These are phyloP conservation scores for Aspergillus amoenus DNA, from an alignment of 2,329 filamentous ascomycete species.

Conservation along the genomic window DNA sequence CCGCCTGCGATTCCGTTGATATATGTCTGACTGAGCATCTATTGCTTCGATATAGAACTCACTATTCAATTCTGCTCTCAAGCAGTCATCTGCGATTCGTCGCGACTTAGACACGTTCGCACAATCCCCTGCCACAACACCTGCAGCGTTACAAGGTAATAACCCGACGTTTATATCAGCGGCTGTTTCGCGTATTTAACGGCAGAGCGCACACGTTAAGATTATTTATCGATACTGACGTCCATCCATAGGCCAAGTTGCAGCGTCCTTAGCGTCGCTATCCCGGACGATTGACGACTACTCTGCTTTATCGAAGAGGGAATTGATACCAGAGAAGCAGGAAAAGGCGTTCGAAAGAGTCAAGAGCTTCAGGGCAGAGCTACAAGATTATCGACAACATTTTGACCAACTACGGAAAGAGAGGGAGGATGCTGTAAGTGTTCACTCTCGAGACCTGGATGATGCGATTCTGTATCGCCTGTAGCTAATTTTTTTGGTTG, in stretches of 20 bases:
- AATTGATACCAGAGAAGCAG: slow-evolving; percentile 87
- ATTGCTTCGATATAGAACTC: slow-evolving; percentile 60
- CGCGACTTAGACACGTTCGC: slow-evolving; percentile 72
- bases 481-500: not conserved
- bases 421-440: slow-evolving; percentile 67
- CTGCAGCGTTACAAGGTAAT: slow-evolving; percentile 61
- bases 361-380: slow-evolving; percentile 79
- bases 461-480: not conserved
- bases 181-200: not conserved
- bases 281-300: slow-evolving; percentile 92
- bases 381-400: slow-evolving; percentile 74
- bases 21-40: not conserved
- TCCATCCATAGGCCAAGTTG: slow-evolving; percentile 62
- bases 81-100: slow-evolving; percentile 78
- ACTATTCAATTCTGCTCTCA: slow-evolving; percentile 80
- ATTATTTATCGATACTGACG: slow-evolving; percentile 29
- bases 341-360: slow-evolving; percentile 85
- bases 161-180: not conserved
- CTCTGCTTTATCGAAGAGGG: slow-evolving; percentile 76
- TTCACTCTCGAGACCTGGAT: not conserved
- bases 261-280: slow-evolving; percentile 77
- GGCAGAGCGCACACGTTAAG: not conserved
- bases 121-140: slow-evolving; percentile 56
- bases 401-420: slow-evolving; percentile 76
- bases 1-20: not conserved